Evolutionary conservation across 2,329 filamentous ascomycete species (phyloP), one percentile per base, ranked within the genome.

Genomic region (Anthostomella pinea): DNA sequence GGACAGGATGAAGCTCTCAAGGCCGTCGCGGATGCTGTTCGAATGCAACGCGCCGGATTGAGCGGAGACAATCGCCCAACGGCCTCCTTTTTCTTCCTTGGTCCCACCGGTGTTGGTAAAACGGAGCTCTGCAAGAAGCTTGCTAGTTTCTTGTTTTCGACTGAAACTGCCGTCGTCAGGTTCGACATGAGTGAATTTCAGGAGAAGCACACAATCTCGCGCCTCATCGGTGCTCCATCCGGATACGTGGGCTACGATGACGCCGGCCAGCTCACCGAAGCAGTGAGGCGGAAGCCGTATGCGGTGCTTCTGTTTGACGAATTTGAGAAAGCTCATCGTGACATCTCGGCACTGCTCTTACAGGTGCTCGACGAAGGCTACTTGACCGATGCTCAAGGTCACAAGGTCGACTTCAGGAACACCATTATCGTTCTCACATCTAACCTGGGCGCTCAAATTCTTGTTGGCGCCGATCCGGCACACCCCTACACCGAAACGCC

Each of bases 101-200:
- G 93, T 0, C 93, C 93, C 5, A 97, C 93, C 0, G 93, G 93
- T 57, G 91, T 96, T 13, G 93, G 93, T 39, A 98, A 97, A 70
- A 98, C 93, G 3, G 90, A 97, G 59, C 79, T 97, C 1, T 95
- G 90, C 73, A 97, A 97, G 72, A 91, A 94, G 60, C 83, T 98
- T 52, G 93, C 93, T 2, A 78, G 77, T 39, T 97, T 96, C 68
- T 72, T 98, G 23, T 98, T 97, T 66, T 93, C 86, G 1, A 95
- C 88, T 2, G 87, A 95, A 53, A 81, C 81, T 18, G 91, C 93
- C 3, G 88, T 98, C 17, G 80, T 96, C 21, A 79, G 93, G 21
- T 97, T 97, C 63, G 93, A 97, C 63, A 97, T 97, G 93, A 87
- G 82, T 53, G 93, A 98, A 58, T 97, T 96, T 61, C 89, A 95